Evolutionary conservation across 202 grass and related monocot genomes (phyloP), one percentile per base, ranked within the genome.

Genomic region (Musa balbisiana): DNA sequence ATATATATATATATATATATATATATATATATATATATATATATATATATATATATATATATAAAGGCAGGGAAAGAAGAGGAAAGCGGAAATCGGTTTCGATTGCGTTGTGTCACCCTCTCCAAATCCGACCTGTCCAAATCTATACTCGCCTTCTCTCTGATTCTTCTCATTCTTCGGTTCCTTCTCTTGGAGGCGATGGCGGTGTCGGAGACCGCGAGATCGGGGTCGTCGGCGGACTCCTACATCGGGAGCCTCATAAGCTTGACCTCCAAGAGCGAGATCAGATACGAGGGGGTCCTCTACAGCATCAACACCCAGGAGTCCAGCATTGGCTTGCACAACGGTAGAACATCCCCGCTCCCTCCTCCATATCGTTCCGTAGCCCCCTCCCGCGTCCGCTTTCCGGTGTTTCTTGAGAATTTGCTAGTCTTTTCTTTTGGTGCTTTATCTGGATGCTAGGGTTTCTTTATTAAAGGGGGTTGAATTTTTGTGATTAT

Each of bases 231-330:
- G 8, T 69, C 76, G 16, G 76, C 65, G 51, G 76, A 96, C 25
- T 88, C 89, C 51, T 96, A 96, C 76, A 90, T 96, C 82, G 92
- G 92, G 62, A 96, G 89, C 76, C 71, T 96, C 62, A 96, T 92
- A 53, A 96, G 89, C 76, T 87, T 96, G 53, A 96, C 85, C 10
- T 96, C 92, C 67, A 96, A 96, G 78, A 96, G 92, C 85, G 89
- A 92, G 87, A 96, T 96, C 84, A 83, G 92, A 69, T 96, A 96
- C 79, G 92, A 92, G 80, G 92, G 89, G 16, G 63, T 96, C 83
- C 78, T 96, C 10, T 96, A 92, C 92, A 88, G 79, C 82, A 96
- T 96, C 88, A 92, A 92, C 83, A 90, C 92, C 80, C 87, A 90
- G 21, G 92, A 96, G 78, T 96, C 89, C 60, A 92, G 82, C 87